Evolutionary conservation across 1,284 basidiomycete genomes (phyloP), one percentile per base, ranked within the genome.

Genomic region (Violaceomyces palustris): DNA sequence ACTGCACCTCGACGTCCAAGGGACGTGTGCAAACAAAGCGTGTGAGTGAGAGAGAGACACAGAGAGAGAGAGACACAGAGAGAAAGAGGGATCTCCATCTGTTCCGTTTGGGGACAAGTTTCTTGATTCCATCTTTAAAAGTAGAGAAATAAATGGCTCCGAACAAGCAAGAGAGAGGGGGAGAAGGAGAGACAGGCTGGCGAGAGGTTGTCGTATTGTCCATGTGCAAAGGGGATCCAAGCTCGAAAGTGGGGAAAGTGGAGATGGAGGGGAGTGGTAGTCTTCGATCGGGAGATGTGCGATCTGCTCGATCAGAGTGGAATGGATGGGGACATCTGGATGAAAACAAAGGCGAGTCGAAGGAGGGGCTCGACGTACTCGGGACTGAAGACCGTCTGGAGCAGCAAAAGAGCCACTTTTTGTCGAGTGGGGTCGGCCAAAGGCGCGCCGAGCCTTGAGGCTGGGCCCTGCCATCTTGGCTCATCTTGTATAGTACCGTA

Each of bases 41-140:
- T n/a, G n/a, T n/a, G n/a, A n/a, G 14, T 14, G 29, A 30, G 32
- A 33, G 3, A n/a, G 10, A 15, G 19, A 18, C 23, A 39, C 27
- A 26, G 40, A 17, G 23, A 33, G 26, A 14, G 24, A 33, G 12
- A 34, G 42, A 23, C 30, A 33, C 35, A 19, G 6, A 35, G 27
- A 5, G 24, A 28, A 19, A 14, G 35, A 15, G 27, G 6, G 5
- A 24, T 21, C n/a, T 36, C 27, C 35, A n/a, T 25, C 6, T 18
- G 15, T n/a, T 36, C 24, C 12, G 11, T 15, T 26, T 10, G 12
- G 25, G 2, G 41, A 21, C n/a, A 22, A 19, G 33, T 30, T 24
- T 6, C 26, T 10, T 18, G 37, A 37, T 2, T 35, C 38, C 9
- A 44, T 44, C 14, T 44, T 36, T 15, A 9, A 11, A 4, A 44